phyloP scores from a whole-genome alignment of 306 rosid genomes.

The Cucumis sativus region Cucumber_9930_V3 NC_026658.2:11244501-11245000 shows the following conservation, averaged over 20 bases:
- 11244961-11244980: too few species aligned
- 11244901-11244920: too few species aligned
- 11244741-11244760: neutral
- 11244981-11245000: too few species aligned
- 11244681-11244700: constrained; percentile 96
- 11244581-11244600: constrained; percentile 76
- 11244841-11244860: too few species aligned
- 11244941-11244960: too few species aligned
- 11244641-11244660: constrained; percentile 89
- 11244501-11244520: constrained; percentile 83
- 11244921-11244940: too few species aligned
- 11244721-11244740: neutral
- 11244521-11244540: constrained; percentile 87
- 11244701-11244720: neutral
- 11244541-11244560: constrained; percentile 98
- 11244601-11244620: constrained; percentile 72
- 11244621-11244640: constrained; percentile 69
- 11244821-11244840: too few species aligned
- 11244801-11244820: too few species aligned
- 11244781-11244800: too few species aligned
- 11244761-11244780: too few species aligned
- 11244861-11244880: too few species aligned
- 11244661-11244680: constrained; percentile 99
- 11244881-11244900: too few species aligned
- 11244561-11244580: constrained; percentile 98